Conservation (phyloP, 495 filamentous ascomycete species). For the Aspergillus mulundensis region DNA sequence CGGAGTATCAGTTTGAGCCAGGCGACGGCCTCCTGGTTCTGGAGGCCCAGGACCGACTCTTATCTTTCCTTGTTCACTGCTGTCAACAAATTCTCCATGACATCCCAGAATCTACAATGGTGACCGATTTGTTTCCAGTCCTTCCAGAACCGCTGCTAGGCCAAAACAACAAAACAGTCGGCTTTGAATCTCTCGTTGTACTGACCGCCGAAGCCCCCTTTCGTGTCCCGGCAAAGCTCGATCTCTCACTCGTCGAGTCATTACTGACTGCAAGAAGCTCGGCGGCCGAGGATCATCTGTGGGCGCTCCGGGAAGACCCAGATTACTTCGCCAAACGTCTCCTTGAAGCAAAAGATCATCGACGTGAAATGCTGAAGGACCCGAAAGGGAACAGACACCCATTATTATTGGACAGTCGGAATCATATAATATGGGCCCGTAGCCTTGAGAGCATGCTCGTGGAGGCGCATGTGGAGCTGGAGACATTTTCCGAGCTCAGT, state of each 20-base stretch:
- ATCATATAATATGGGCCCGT: slow-evolving; percentile 26
- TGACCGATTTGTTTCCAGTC: slow-evolving; percentile 14
- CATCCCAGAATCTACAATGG: slow-evolving; percentile 12
- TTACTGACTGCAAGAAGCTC: slow-evolving; percentile 35
- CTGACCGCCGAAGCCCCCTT: slow-evolving; percentile 46
- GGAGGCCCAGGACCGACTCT: slow-evolving; percentile 39
- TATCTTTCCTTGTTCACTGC: slow-evolving; percentile 40
- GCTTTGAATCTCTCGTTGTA: slow-evolving; percentile 36
- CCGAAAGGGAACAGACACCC: slow-evolving; percentile 25
- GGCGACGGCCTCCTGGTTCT: slow-evolving; percentile 44
- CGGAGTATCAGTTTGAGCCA: slow-evolving; percentile 19
- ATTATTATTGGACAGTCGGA: slow-evolving; percentile 7
- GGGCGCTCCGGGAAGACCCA: slow-evolving; percentile 53
- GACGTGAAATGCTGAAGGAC: slow-evolving; percentile 37
- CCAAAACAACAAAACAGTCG: slow-evolving; percentile 38
- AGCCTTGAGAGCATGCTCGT: slow-evolving; percentile 25
- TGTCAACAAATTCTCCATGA: slow-evolving; percentile 41
- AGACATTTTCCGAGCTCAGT: slow-evolving; percentile 22
- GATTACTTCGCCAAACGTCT: slow-evolving; percentile 42
- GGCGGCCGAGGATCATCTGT: slow-evolving; percentile 47
- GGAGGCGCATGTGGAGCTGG: slow-evolving; percentile 16
- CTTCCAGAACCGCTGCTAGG: slow-evolving; percentile 23
- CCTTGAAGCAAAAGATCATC: slow-evolving; percentile 37
- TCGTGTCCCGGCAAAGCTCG: slow-evolving; percentile 32
- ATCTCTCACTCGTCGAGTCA: slow-evolving; percentile 35